Evolutionary conservation across 768 basidiomycete genomes (phyloP).

Genomic region (Terana coerulea): DNA sequence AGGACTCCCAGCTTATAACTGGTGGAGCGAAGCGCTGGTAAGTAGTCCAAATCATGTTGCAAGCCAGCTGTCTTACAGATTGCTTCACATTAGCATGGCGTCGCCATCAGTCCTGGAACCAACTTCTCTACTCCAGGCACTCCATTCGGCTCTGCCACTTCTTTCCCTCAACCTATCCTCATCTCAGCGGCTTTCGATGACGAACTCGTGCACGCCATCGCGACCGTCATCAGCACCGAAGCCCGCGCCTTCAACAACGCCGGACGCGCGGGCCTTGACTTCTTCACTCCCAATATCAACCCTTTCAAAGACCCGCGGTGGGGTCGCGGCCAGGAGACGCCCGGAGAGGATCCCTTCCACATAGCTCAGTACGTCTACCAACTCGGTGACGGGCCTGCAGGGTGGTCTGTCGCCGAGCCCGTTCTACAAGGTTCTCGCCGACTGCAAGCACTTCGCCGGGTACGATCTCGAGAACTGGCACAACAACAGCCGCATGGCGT

Average conservation of each 20-base stretch:
- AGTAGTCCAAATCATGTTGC: constrained; percentile 13
- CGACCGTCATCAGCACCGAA: constrained; percentile 51
- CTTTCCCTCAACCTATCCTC: constrained; percentile 54
- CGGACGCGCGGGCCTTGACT: constrained; percentile 50
- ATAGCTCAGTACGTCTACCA: constrained; percentile 50
- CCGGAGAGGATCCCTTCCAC: constrained; percentile 57
- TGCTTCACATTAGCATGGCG: constrained; percentile 45
- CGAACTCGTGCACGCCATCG: constrained; percentile 43
- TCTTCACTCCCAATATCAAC: constrained; percentile 50
- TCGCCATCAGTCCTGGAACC: constrained; percentile 50
- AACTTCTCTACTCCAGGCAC: constrained; percentile 44
- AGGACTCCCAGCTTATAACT: constrained; percentile 53
- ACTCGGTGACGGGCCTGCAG: constrained; percentile 51
- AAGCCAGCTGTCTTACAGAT: not conserved
- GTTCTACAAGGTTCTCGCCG: constrained; percentile 48
- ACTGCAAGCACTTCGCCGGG: constrained; percentile 60
- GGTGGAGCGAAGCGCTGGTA: constrained; percentile 61
- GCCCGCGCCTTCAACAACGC: constrained; percentile 56
- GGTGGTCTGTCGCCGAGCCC: constrained; percentile 52
- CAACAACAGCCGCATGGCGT: constrained; percentile 44
- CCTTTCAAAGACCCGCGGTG: constrained; percentile 61
- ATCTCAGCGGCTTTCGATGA: constrained; percentile 56
- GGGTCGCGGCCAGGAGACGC: constrained; percentile 61
- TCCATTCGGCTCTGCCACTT: constrained; percentile 51
- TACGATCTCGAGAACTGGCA: constrained; percentile 59